These are phyloP conservation scores for Solanum clarkiae DNA, from an alignment of 257 asterid species.

Conservation along the genomic window DNA sequence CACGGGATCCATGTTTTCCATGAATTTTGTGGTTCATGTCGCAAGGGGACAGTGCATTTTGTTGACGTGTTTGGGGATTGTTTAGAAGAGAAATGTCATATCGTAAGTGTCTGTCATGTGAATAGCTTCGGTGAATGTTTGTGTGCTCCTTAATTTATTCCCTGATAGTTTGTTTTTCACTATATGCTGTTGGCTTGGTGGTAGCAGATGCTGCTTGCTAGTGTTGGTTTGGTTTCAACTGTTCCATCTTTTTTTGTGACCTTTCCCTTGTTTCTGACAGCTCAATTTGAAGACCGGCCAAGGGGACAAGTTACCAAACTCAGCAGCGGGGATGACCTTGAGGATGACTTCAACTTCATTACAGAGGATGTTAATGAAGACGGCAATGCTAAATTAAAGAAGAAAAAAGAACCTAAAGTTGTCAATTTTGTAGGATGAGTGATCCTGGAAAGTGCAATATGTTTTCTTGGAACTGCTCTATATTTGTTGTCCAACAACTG, in stretches of 20 bases:
- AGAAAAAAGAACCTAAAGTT: constrained; percentile 53
- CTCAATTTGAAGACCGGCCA: constrained; percentile 30
- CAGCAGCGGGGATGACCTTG: constrained; percentile 82
- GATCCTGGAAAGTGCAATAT: neutral
- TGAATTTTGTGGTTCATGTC: neutral
- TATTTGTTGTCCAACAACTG: neutral
- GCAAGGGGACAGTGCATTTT: neutral
- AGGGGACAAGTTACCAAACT: constrained; percentile 46
- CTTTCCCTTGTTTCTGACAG: constrained; percentile 11
- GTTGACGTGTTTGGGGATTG: neutral
- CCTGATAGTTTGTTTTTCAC: neutral
- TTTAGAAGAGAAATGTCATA: neutral
- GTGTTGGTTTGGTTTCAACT: neutral
- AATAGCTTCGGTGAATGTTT: neutral
- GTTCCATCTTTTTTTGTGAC: neutral
- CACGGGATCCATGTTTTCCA: neutral
- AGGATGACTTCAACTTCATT: constrained; percentile 73
- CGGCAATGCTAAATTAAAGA: constrained; percentile 18
- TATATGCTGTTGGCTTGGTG: neutral
- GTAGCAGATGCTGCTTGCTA: neutral
- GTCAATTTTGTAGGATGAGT: constrained; percentile 62
- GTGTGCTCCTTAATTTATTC: neutral
- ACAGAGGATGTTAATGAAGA: constrained; percentile 8
- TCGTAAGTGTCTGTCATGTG: neutral
- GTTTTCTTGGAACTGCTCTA: neutral